Conservation (phyloP, 768 basidiomycete species). For the Hydnomerulius pinastri region DNA sequence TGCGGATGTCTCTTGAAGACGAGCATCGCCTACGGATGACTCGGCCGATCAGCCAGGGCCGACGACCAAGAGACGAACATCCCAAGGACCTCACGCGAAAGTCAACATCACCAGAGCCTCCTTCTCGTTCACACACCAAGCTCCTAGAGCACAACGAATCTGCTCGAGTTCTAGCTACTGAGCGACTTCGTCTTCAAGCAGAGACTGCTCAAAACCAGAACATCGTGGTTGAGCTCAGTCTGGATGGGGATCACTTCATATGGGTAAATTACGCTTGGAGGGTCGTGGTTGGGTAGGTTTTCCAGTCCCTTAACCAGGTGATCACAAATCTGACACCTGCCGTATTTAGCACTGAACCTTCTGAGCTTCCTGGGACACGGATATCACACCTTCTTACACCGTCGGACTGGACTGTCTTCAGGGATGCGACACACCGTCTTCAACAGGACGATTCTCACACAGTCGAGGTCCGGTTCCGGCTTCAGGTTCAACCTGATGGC, state of each 20-base stretch:
- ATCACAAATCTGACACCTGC: slow-evolving; percentile 14
- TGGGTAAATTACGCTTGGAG: slow-evolving; percentile 98
- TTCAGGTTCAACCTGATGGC: slow-evolving; percentile 67
- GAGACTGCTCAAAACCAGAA: slow-evolving; percentile 96
- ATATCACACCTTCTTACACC: slow-evolving; percentile 82
- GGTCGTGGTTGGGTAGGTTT: slow-evolving; percentile 81
- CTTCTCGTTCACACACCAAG: slow-evolving; percentile 43
- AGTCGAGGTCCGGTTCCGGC: slow-evolving; percentile 86
- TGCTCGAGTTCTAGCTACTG: slow-evolving; percentile 82
- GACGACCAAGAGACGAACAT: slow-evolving; percentile 60
- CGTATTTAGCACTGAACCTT: slow-evolving; percentile 71
- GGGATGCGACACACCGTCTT: slow-evolving; percentile 81
- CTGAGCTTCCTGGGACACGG: slow-evolving; percentile 72
- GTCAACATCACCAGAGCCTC: slow-evolving; percentile 37
- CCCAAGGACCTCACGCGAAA: slow-evolving; percentile 47
- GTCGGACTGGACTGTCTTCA: slow-evolving; percentile 80
- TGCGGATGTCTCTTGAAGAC: slow-evolving; percentile 36
- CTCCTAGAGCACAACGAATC: slow-evolving; percentile 66
- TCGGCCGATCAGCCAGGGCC: slow-evolving; percentile 50
- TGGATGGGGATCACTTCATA: slow-evolving; percentile 92
- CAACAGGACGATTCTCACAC: slow-evolving; percentile 93
- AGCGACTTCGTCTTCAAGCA: slow-evolving; percentile 85
- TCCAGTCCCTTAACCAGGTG: background rate
- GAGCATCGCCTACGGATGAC: slow-evolving; percentile 46
- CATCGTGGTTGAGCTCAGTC: slow-evolving; percentile 90